Conservation (phyloP, 768 basidiomycete species). For the Tylopilus plumbeoviolaceoides region DNA sequence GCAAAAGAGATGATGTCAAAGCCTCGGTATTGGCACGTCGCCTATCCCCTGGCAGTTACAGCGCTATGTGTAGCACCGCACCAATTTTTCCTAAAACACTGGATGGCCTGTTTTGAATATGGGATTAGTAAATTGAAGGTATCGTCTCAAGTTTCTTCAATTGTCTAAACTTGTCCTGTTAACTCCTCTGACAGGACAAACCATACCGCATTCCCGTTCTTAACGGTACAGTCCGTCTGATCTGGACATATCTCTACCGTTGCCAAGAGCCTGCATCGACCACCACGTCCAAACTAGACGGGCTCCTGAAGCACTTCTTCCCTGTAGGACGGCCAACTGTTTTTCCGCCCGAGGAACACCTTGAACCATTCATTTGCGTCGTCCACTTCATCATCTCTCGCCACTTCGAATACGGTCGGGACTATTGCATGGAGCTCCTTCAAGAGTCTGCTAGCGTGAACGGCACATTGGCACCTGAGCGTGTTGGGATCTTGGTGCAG, state of each 20-base stretch:
- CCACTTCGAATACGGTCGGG: slow-evolving; percentile 80
- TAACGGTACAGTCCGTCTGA: slow-evolving; percentile 76
- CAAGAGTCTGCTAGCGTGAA: slow-evolving; percentile 56
- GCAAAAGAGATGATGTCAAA: slow-evolving; percentile 83
- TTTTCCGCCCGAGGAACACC: slow-evolving; percentile 67
- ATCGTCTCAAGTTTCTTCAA: slow-evolving; percentile 2
- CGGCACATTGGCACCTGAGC: slow-evolving; percentile 60
- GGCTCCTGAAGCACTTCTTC: slow-evolving; percentile 71
- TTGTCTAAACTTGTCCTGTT: slow-evolving; percentile 3
- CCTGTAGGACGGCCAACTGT: slow-evolving; percentile 61
- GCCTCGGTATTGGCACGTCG: slow-evolving; percentile 84
- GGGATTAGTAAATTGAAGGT: slow-evolving; percentile 82
- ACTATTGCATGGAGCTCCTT: slow-evolving; percentile 75
- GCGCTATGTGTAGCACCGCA: slow-evolving; percentile 85
- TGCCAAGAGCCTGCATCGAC: slow-evolving; percentile 83
- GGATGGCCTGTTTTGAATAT: slow-evolving; percentile 69
- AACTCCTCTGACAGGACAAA: slow-evolving; percentile 58
- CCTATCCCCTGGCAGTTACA: slow-evolving; percentile 81
- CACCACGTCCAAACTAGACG: slow-evolving; percentile 75
- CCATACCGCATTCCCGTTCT: slow-evolving; percentile 63
- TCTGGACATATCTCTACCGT: slow-evolving; percentile 96
- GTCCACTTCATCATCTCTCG: slow-evolving; percentile 80
- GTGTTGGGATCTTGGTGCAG: slow-evolving; percentile 69
- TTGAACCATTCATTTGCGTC: slow-evolving; percentile 74
- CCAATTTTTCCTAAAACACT: slow-evolving; percentile 79